phyloP scores from a whole-genome alignment of 2,329 filamentous ascomycete species.

The Colletotrichum scovillei region DNA sequence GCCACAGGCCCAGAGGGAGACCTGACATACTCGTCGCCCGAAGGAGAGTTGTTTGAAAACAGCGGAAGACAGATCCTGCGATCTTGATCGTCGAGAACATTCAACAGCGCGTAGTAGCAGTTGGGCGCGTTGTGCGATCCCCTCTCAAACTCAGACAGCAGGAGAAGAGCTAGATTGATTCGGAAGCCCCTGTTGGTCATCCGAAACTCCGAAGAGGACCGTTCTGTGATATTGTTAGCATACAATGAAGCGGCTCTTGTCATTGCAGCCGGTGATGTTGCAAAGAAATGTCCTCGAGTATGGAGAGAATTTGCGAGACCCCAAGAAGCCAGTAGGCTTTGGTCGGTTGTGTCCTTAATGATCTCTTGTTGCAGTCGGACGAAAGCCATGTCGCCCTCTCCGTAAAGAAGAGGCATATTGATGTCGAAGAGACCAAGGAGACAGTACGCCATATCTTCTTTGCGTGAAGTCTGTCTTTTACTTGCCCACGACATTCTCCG shows the following conservation, averaged over 20 bases:
- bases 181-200: not conserved
- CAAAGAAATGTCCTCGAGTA: not conserved
- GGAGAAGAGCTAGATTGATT: not conserved
- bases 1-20: not conserved
- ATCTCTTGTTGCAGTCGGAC: constrained; percentile 42
- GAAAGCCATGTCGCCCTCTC: constrained; percentile 34
- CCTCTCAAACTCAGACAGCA: not conserved
- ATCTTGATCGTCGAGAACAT: not conserved
- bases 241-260: not conserved
- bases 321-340: constrained; percentile 36
- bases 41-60: not conserved
- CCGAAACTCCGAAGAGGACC: not conserved
- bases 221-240: not conserved
- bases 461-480: not conserved
- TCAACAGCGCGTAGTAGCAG: not conserved
- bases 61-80: not conserved
- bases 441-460: not conserved
- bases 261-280: not conserved
- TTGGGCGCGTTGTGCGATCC: not conserved
- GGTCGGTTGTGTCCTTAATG: constrained; percentile 22
- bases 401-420: not conserved
- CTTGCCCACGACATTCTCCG: constrained; percentile 33
- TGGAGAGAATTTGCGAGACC: not conserved
- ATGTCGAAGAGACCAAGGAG: not conserved
- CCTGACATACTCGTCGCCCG: not conserved